These are phyloP conservation scores for Taxawa tesnikishii DNA, from an alignment of 2,329 filamentous ascomycete genomes.

Conservation along the genomic window DNA sequence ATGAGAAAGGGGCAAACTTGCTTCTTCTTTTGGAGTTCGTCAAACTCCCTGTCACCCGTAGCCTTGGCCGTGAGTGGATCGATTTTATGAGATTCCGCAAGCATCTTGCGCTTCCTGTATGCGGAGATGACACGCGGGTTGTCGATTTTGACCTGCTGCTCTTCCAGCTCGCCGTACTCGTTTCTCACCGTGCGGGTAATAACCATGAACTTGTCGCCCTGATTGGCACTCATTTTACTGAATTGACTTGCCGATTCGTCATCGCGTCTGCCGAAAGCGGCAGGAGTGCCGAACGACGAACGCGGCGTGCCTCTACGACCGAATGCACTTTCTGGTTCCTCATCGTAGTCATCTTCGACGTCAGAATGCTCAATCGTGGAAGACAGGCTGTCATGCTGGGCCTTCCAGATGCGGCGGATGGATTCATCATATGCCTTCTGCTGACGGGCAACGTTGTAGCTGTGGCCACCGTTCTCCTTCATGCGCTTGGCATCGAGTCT, in stretches of 20 bases:
- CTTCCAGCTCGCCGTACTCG: conserved; percentile 36
- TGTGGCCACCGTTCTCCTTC: conserved; percentile 68
- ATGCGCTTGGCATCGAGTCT: conserved; percentile 67
- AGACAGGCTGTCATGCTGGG: conserved; percentile 67
- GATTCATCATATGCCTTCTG: conserved; percentile 85
- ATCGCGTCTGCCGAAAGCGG: conserved; percentile 43
- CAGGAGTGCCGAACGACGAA: conserved; percentile 52
- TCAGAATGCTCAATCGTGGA: conserved; percentile 66
- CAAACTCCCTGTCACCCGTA: conserved; percentile 55
- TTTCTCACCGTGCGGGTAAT: conserved; percentile 61
- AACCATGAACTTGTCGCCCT: conserved; percentile 55
- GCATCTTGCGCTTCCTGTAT: conserved; percentile 68
- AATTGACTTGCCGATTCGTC: conserved; percentile 59
- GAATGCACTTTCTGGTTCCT: conserved; percentile 32
- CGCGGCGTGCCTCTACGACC: conserved; percentile 46
- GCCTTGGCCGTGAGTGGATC: conserved; percentile 51
- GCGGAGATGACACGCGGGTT: conserved; percentile 80
- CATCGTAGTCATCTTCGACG: conserved; percentile 51
- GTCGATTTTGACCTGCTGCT: conserved; percentile 12
- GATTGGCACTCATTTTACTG: conserved; percentile 33
- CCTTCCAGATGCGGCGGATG: conserved; percentile 85
- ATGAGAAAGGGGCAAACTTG: too few relatives aligned
- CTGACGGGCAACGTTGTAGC: conserved; percentile 93
- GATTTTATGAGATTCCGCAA: conserved; percentile 57
- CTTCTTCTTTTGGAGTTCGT: conserved; percentile 49